These are phyloP conservation scores for Hibiscus syriacus DNA, from an alignment of 345 rosid genomes.

Conservation along the genomic window DNA sequence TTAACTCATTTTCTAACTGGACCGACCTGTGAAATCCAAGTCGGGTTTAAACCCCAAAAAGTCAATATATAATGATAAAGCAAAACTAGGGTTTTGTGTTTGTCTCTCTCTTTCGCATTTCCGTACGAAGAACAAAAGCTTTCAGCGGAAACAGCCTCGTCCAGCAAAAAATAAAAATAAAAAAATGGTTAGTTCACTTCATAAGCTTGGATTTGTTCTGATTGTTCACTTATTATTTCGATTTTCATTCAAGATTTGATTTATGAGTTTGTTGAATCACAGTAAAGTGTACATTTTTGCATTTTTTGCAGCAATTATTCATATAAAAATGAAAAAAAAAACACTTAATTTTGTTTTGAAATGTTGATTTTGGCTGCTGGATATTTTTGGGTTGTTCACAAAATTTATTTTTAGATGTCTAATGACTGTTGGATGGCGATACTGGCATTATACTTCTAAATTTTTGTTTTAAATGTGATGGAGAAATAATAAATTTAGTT, in stretches of 20 bases:
- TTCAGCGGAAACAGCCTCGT: neutral
- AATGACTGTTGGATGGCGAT: no score
- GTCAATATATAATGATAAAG: neutral
- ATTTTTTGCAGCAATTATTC: neutral
- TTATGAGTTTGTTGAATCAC: neutral
- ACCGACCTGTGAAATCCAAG: neutral
- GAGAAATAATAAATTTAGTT: constrained; percentile 1
- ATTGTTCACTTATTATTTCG: neutral
- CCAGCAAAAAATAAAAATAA: neutral
- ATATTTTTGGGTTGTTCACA: neutral
- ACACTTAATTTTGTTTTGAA: neutral
- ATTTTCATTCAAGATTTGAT: neutral
- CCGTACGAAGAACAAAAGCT: neutral
- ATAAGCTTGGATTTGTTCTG: neutral
- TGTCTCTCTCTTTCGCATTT: no score
- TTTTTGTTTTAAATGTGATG: neutral
- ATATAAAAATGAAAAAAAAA: no score
- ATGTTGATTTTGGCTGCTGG: neutral
- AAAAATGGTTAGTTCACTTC: neutral
- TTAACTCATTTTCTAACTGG: no score
- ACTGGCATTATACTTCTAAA: neutral
- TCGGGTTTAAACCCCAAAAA: neutral
- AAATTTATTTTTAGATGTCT: no score
- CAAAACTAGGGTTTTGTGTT: neutral
- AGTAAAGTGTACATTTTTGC: no score